Base-by-base conservation (phyloP, 78 protist species). In the Tieghemostelium lacteum region DNA sequence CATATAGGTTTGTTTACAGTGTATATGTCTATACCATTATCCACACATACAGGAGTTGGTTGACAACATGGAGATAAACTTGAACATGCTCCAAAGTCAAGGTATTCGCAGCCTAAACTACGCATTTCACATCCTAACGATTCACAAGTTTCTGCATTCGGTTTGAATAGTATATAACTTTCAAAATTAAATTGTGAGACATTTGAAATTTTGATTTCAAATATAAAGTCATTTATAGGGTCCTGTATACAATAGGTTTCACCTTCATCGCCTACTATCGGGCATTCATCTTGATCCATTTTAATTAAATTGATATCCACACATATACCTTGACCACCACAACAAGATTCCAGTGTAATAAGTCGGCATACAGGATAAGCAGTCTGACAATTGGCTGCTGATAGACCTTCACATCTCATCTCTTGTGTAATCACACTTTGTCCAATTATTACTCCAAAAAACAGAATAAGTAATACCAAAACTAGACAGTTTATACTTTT, bases 291-390 rank as follows among this genome's bases (percentile, higher is more conserved):
- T 42, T 67, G 24, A 14, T 2, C 0, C 19, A 20, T 42, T 31
- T 67, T 31, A 40, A 14, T 49, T 3, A 49, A 26, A 2, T 3
- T 45, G 3, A 20, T 26, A 45, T 50, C 14, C 3, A 65, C 61
- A 63, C 86, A 75, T 33, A 75, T 19, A 20, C 72, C 69, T 24
- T n/a, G 39, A 33, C 86, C 86, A 7, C 24, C 26, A 45, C 86
- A 75, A 75, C 86, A 75, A 14, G 61, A 37, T 62, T 66, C 50
- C 24, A 75, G 28, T 22, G 52, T 26, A 3, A 75, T 20, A 8
- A 55, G 45, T 16, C 34, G 19, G 49, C 86, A 75, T n/a, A 63
- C 52, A 1, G 86, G 86, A 63, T 75, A 75, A 2, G 86, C 58
- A 12, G 86, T 33, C 4, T 37, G 26, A 50, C 86, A 75, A 16